A percentile compares a stretch with the other conserved stretches of the same genome.
Evolutionary conservation across 225 moss, liverwort and hornwort genomes (phyloP).

Genomic region (Neckera pumila): DNA sequence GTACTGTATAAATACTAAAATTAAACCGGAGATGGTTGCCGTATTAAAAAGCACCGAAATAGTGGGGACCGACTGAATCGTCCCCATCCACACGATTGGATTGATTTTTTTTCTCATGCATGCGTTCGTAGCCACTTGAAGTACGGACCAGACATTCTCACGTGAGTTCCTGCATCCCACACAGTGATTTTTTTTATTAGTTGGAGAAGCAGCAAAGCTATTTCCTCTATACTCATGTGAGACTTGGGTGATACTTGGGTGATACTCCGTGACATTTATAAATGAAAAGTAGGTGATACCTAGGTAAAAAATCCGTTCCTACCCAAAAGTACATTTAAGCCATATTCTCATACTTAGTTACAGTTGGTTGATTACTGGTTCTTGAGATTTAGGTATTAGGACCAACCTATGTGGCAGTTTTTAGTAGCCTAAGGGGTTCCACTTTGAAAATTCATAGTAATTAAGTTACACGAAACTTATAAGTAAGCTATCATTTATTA

Average conservation of each 20-base stretch:
- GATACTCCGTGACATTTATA: too few species aligned
- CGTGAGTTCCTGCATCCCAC: not conserved
- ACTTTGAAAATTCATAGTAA: too few species aligned
- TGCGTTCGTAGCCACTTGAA: not conserved
- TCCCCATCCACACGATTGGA: not conserved
- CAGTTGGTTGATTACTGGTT: too few species aligned
- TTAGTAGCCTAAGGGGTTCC: accelerated
- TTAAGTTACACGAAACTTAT: too few species aligned
- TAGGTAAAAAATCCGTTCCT: accelerated
- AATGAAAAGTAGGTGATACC: too few species aligned
- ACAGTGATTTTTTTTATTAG: not conserved
- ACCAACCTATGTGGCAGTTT: too few species aligned
- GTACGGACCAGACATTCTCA: not conserved
- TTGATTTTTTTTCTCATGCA: not conserved
- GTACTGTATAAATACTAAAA: not conserved
- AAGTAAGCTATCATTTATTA: too few species aligned
- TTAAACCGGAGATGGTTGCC: not conserved
- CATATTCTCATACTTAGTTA: too few species aligned
- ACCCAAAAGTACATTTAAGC: too few species aligned
- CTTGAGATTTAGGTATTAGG: too few species aligned
- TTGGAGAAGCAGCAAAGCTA: not conserved
- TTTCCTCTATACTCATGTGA: not conserved
- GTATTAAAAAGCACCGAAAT: not conserved
- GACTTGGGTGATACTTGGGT: too few species aligned
- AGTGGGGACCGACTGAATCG: not conserved